Evolutionary conservation across 768 basidiomycete species (phyloP).

Genomic region (Termitomyces sp.): DNA sequence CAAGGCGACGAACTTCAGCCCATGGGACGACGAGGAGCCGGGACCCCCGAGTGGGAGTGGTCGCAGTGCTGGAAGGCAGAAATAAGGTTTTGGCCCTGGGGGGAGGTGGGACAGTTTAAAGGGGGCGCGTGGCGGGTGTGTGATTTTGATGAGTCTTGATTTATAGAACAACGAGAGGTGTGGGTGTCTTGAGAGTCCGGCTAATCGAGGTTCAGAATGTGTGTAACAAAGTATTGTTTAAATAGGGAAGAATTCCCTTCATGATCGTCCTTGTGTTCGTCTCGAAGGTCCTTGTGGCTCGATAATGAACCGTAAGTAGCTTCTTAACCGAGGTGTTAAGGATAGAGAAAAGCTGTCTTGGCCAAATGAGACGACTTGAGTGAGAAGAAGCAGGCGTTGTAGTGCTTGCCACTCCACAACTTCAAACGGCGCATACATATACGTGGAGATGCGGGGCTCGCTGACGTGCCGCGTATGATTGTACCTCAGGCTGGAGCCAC

Average conservation of each 20-base stretch:
- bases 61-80: conserved; percentile 11
- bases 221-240: conserved; percentile 15
- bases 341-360: not conserved
- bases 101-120: conserved; percentile 7
- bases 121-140: conserved; percentile 2
- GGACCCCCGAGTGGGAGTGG: conserved; percentile 8
- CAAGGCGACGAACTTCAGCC: conserved; percentile 72
- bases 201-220: conserved; percentile 13
- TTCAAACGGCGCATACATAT: not conserved
- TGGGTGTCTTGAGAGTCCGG: conserved; percentile 11
- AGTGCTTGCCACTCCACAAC: not conserved
- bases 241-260: conserved; percentile 9
- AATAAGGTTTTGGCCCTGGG: conserved; percentile 3
- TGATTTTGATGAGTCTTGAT: conserved; percentile 8
- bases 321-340: not conserved
- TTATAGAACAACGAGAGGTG: conserved; percentile 15
- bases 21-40: conserved; percentile 74
- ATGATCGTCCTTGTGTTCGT: not conserved
- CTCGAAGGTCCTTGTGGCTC: not conserved
- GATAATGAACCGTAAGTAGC: conserved; percentile 3
- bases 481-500: not conserved
- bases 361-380: not conserved
- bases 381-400: not conserved
- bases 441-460: not conserved
- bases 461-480: not conserved